Evolutionary conservation across 1,284 basidiomycete species (phyloP), one percentile per base, ranked within the genome.

Genomic region (Irpex lacteus): DNA sequence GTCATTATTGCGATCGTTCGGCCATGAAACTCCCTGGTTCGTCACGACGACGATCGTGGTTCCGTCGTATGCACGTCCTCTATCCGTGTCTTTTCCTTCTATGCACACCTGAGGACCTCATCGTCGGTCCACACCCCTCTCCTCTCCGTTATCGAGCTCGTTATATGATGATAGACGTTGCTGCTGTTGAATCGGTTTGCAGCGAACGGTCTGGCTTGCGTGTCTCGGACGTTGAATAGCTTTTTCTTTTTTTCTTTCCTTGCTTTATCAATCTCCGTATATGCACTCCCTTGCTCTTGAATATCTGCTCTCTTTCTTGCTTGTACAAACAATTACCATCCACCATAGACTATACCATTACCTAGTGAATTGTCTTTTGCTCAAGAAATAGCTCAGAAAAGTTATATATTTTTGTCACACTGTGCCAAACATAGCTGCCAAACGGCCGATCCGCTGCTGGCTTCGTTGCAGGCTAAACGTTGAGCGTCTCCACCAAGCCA

Each of bases 21-120:
- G 63, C 49, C 56, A 36, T 62, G 67, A 60, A 66, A 65, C 70
- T 69, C 68, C 64, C 47, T 63, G 32, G 19, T 44, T 50, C 68
- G 62, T 65, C 66, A 70, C 70, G 70, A 75, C 64, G 74, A 75
- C 73, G 73, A 71, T 62, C 70, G 47, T 63, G 61, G 62, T 53
- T 58, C 50, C 5, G 49, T 55, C 18, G n/a, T 63, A 61, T 63
- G 59, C 49, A 18, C 11, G 32, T 9, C 38, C 6, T 47, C 38
- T 32, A 37, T 59, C 59, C 26, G 32, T 40, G 11, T 26, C 40
- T n/a, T 47, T n/a, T n/a, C 3, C 32, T 7, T 18, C 57, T 37
- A 56, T 36, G 19, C 26, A 47, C 37, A 34, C 15, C 34, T 37
- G 18, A 21, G 11, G 57, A 15, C 49, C 44, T 44, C 62, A 59